Base-by-base conservation (phyloP, 225 moss, liverwort and hornwort species). In the Neckera pumila region DNA sequence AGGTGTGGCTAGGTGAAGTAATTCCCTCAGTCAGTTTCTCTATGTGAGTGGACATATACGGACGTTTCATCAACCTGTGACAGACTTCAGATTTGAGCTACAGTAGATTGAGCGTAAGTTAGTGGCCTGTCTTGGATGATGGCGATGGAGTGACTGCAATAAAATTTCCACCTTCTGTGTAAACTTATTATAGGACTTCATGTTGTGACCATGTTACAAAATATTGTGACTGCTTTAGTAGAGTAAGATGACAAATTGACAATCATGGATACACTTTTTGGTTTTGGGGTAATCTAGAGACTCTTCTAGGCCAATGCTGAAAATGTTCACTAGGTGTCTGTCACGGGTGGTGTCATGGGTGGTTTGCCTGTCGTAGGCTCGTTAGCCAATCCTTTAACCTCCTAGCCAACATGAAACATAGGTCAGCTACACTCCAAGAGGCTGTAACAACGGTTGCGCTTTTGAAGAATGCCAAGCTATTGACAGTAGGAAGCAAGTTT, bases 271-370 rank as follows among this genome's bases (percentile, higher is more conserved):
- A 14, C 38, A 21, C 3, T 23, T 23, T 11, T 23, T 51, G 21
- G 18, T 51, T 12, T 4, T 13, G 12, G 20, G 13, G 6, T 34
- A 5, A 4, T 34, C 13, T 13, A 13, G 3, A 11, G 43, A 49
- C 8, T 75, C 4, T 33, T 75, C 0, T 51, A 8, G 54, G 23
- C 6, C 14, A 5, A 76, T 5, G 12, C 34, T 34, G 4, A 2
- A 33, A 7, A 33, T 49, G 1, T 8, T 20, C 4, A 6, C 1
- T 1, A 4, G 2, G 1, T 31, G 21, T 12, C 3, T 21, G 12
- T 53, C 64, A 28, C 8, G 63, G 28, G 7, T 61, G 27, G 26
- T 26, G 59, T 25, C 59, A 60, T 60, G 26, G 62, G 4, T 30
- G 31, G 15, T 31, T 31, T 31, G 15, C 7, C 8, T 30, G 30